Percentiles rank a stretch among this genome's conserved stretches.
Evolutionary conservation across 306 rosid species (phyloP).

Genomic region (Luffa acutangula): DNA sequence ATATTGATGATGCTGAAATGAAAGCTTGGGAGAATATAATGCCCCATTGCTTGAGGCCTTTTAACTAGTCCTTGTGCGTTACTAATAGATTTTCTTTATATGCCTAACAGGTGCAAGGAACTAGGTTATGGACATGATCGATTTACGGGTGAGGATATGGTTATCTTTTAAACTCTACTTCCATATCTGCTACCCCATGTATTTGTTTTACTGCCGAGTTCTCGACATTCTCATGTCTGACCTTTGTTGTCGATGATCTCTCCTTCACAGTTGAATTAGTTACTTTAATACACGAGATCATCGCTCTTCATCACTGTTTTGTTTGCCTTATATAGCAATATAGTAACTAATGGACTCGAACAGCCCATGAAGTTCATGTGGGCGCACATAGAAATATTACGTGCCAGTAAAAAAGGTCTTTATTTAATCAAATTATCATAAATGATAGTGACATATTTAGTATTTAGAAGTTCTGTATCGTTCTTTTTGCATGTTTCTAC

Average conservation of each 20-base stretch:
- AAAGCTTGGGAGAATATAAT: background rate
- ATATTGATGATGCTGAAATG: background rate
- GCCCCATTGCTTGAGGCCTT: background rate
- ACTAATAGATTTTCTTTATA: background rate
- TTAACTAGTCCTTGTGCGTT: background rate
- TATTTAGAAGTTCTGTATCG: background rate
- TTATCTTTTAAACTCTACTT: background rate
- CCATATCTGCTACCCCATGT: background rate
- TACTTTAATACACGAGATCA: background rate
- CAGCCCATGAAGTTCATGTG: background rate
- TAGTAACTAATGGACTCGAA: background rate
- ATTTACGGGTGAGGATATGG: background rate
- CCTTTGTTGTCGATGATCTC: background rate
- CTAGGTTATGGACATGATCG: background rate
- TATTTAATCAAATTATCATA: background rate
- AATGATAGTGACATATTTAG: background rate
- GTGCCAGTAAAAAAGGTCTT: background rate
- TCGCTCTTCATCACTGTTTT: background rate
- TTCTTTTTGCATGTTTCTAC: background rate
- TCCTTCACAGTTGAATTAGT: background rate
- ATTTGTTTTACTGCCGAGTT: background rate
- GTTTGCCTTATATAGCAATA: background rate
- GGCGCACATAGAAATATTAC: background rate
- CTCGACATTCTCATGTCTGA: background rate
- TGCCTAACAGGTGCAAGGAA: constrained; percentile 4